Evolutionary conservation across 1,284 basidiomycete species (phyloP), one percentile per base, ranked within the genome.

Genomic region (Paramarasmius palmivorus): DNA sequence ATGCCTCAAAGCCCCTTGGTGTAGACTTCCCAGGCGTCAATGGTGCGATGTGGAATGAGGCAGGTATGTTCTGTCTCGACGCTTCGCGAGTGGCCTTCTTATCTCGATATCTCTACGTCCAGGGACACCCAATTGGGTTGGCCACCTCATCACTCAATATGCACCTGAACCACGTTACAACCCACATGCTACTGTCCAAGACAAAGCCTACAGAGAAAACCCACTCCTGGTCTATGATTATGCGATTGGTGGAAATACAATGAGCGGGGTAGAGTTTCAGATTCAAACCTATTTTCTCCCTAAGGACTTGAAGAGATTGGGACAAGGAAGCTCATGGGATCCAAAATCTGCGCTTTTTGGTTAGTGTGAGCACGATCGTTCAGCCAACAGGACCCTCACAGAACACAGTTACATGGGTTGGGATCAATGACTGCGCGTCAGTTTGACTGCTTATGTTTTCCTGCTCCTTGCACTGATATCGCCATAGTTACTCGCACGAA

Each of bases 371-470:
- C 50, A 8, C 34, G 45, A 14, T 14, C 14, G 7, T 34, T 50
- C 17, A 41, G 29, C 44, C n/a, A n/a, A 14, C 6, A 17, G 15
- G 12, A 45, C 10, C 45, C 25, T 41, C 20, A 50, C 36, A 20
- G 25, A 45, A 34, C 26, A 20, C 50, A 86, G 83, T 82, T 15
- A 82, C 77, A 6, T 87, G 83, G 83, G 68, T 84, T 54, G 84
- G 84, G 0, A 84, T 86, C 50, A 86, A 87, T 58, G 83, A 86
- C 63, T 78, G 78, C 68, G 79, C 70, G 78, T 83, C 62, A 53
- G 75, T 63, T n/a, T 45, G 20, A 20, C 29, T 32, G 7, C 29
- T 6, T 6, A 12, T 32, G 29, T 12, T 6, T 12, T 32, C 26
- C 46, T 3, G 37, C 17, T 12, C 3, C 12, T 23, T 61, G 50